Conservation (phyloP, 495 filamentous ascomycete species). For the Xylaria longipes region DNA sequence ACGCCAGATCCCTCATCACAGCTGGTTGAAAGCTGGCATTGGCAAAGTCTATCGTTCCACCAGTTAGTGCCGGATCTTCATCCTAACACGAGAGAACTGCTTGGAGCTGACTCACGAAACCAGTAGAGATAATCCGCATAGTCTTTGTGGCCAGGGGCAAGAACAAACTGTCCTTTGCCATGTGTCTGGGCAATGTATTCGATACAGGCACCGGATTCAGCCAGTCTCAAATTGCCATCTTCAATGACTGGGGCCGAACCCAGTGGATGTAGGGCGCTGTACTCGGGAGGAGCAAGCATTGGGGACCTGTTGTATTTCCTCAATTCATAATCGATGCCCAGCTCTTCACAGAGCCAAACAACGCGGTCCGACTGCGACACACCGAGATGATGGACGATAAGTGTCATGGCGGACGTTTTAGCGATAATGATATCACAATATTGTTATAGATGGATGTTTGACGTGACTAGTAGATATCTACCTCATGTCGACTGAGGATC, state of each 20-base stretch:
- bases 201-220: constrained; percentile 60
- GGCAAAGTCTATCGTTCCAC: constrained; percentile 48
- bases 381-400: constrained; percentile 66
- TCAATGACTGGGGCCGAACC: constrained; percentile 63
- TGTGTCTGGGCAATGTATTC: constrained; percentile 64
- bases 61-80: constrained; percentile 9
- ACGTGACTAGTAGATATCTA: not conserved
- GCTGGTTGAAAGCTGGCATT: constrained; percentile 61
- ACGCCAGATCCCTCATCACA: constrained; percentile 26
- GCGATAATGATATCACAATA: not conserved
- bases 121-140: constrained; percentile 67
- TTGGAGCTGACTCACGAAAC: constrained; percentile 46
- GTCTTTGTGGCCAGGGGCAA: constrained; percentile 47
- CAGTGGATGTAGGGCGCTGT: constrained; percentile 57
- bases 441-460: not conserved
- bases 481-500: not conserved
- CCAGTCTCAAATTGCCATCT: constrained; percentile 57
- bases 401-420: constrained; percentile 34
- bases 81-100: not conserved
- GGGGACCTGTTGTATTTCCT: constrained; percentile 59
- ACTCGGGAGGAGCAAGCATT: constrained; percentile 58
- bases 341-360: constrained; percentile 69
- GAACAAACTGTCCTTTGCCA: constrained; percentile 52
- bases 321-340: constrained; percentile 58
- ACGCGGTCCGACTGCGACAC: constrained; percentile 66